These are phyloP conservation scores for Cyanidiococcus yangmingshanensis DNA, from an alignment of 23 red algal species.

Conservation along the genomic window DNA sequence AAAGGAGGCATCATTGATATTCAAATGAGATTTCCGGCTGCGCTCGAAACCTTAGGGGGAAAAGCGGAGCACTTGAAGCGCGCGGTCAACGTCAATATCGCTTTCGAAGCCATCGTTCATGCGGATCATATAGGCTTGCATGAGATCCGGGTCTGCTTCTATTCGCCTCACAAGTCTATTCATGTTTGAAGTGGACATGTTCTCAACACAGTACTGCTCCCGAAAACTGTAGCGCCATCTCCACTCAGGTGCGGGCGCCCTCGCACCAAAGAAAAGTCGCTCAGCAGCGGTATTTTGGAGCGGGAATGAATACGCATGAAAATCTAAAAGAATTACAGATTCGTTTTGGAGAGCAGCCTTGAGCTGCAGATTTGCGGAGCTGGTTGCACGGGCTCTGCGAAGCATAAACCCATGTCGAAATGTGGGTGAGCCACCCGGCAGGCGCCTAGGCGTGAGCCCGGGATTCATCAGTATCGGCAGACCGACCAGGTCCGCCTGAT, in stretches of 20 bases:
- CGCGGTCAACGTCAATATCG: constrained; percentile 1
- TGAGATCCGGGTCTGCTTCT: not conserved
- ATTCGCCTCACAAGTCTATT: not conserved
- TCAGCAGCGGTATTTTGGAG: not conserved
- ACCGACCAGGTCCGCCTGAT: not conserved
- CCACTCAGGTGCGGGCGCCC: not conserved
- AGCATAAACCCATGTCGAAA: not conserved
- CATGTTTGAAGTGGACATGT: not conserved
- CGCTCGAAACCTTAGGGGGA: too few species aligned
- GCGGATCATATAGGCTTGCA: not conserved
- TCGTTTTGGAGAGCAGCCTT: not conserved
- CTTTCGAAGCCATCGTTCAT: constrained; percentile 7
- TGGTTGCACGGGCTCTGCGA: not conserved
- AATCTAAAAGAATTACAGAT: not conserved
- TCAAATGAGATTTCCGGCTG: too few species aligned
- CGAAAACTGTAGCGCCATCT: constrained; percentile 7
- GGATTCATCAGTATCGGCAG: not conserved
- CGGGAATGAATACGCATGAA: constrained; percentile 2
- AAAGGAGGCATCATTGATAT: too few species aligned
- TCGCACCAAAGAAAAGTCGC: not conserved
- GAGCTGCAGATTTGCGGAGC: not conserved
- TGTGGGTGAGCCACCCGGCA: not conserved
- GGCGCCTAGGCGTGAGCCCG: not conserved
- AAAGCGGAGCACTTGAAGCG: too few species aligned
- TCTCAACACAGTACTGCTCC: not conserved